Conservation (phyloP, 2,329 filamentous ascomycete species). For the Saccharata proteae region DNA sequence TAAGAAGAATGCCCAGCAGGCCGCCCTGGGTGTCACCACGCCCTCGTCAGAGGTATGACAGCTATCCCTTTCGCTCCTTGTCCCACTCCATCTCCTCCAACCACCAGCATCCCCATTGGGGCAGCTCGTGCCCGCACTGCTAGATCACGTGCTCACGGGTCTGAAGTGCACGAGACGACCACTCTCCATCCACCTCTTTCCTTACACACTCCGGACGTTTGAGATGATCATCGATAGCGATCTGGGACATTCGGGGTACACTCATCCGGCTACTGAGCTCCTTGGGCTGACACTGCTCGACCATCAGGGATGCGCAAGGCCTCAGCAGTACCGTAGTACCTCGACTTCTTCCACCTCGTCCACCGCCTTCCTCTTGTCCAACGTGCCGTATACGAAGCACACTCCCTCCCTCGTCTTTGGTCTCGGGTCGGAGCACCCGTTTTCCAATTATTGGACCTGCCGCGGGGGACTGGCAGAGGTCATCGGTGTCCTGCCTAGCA, state of each 20-base stretch:
- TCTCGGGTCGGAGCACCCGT: slow-evolving; percentile 66
- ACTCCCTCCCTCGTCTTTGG: slow-evolving; percentile 68
- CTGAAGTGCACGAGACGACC: slow-evolving; percentile 5
- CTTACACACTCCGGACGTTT: slow-evolving; percentile 8
- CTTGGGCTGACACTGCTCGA: slow-evolving; percentile 8
- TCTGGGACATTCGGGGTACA: slow-evolving; percentile 5
- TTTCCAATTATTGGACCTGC: slow-evolving; percentile 77
- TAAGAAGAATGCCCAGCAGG: slow-evolving; percentile 7
- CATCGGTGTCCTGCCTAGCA: slow-evolving; percentile 62
- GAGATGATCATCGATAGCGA: slow-evolving; percentile 6
- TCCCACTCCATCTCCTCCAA: not conserved
- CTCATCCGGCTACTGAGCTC: slow-evolving; percentile 8
- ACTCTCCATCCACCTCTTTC: slow-evolving; percentile 7
- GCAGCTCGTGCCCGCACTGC: too few relatives aligned
- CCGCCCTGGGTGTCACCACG: slow-evolving; percentile 6
- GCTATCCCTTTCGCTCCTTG: not conserved
- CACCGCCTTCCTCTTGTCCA: slow-evolving; percentile 50
- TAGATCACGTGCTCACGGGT: slow-evolving; percentile 7
- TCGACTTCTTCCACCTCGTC: slow-evolving; percentile 26
- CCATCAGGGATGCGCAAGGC: slow-evolving; percentile 6
- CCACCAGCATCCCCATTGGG: not conserved
- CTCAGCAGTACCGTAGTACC: slow-evolving; percentile 9
- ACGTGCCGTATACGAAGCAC: slow-evolving; percentile 58
- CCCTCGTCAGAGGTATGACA: slow-evolving; percentile 8
- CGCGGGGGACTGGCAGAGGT: slow-evolving; percentile 64